Evolutionary conservation across 2,329 filamentous ascomycete genomes (phyloP).

Genomic region (Xylariaceae sp.): DNA sequence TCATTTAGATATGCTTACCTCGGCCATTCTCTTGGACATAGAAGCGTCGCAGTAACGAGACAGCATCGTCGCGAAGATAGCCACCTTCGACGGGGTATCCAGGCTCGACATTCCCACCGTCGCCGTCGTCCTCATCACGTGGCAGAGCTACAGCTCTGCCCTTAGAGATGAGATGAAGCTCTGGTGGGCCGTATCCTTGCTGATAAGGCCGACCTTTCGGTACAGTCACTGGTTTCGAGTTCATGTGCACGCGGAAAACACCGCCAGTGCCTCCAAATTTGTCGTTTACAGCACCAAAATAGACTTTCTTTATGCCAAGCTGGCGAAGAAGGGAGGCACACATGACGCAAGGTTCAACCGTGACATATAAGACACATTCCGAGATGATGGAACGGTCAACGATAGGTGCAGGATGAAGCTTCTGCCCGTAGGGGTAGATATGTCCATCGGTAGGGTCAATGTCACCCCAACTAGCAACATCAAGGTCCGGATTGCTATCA

Average conservation of each 20-base stretch:
- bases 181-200: conserved; percentile 32
- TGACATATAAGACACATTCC: conserved; percentile 82
- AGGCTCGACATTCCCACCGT: conserved; percentile 67
- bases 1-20: conserved; percentile 49
- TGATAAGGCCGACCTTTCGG: conserved; percentile 30
- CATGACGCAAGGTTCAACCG: conserved; percentile 98
- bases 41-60: conserved; percentile 86
- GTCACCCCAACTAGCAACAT: conserved; percentile 46
- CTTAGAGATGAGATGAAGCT: conserved; percentile 31
- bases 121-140: conserved; percentile 39
- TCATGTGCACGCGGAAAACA: conserved; percentile 78
- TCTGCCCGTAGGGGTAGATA: conserved; percentile 59
- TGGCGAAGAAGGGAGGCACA: conserved; percentile 90
- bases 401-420: conserved; percentile 49
- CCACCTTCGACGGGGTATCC: conserved; percentile 82
- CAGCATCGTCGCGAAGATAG: conserved; percentile 85
- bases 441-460: conserved; percentile 53
- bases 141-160: conserved; percentile 40
- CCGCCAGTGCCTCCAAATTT: conserved; percentile 95
- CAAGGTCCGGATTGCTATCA: conserved; percentile 27
- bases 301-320: conserved; percentile 81
- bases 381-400: conserved; percentile 65
- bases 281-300: conserved; percentile 93
- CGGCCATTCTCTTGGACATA: conserved; percentile 98
- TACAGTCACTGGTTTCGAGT: conserved; percentile 42